Evolutionary conservation across 148 eudicot species (phyloP).

Genomic region (Nepenthes gracilis): DNA sequence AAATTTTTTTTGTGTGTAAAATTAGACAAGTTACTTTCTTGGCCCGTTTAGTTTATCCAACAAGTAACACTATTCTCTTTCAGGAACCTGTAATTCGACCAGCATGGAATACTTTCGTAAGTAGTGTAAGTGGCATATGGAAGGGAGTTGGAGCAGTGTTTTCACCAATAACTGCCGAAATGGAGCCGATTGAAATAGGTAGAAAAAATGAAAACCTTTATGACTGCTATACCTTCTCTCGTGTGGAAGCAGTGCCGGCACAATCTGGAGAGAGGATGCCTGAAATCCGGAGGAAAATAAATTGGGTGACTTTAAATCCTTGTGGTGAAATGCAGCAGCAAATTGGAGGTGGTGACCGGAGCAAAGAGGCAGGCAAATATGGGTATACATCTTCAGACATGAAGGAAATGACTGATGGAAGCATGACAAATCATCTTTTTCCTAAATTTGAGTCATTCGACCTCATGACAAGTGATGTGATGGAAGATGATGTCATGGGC

Average conservation of each 20-base stretch:
- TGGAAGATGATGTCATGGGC: conserved; percentile 95
- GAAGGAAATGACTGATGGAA: conserved; percentile 17
- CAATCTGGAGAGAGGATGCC: conserved; percentile 30
- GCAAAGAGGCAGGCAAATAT: conserved; percentile 14
- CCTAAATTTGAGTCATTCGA: conserved; percentile 85
- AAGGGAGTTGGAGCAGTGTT: conserved; percentile 97
- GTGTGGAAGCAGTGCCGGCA: conserved; percentile 36
- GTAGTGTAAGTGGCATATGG: conserved; percentile 99
- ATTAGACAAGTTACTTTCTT: not conserved
- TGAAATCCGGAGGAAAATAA: conserved; percentile 53
- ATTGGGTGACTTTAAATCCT: conserved; percentile 89
- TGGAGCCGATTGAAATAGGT: conserved; percentile 95
- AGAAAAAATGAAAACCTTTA: conserved; percentile 55
- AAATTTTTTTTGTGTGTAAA: no score
- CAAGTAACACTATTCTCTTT: not conserved
- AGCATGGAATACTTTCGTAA: conserved; percentile 82
- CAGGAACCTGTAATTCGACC: conserved; percentile 97
- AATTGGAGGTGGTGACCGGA: conserved; percentile 8
- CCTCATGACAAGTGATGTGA: conserved; percentile 68
- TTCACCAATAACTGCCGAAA: conserved; percentile 91
- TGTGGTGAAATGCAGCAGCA: conserved; percentile 48
- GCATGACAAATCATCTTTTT: conserved; percentile 21
- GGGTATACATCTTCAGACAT: conserved; percentile 14
- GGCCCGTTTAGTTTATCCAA: not conserved
- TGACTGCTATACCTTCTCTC: conserved; percentile 83